phyloP scores from a whole-genome alignment of 495 filamentous ascomycete species.

The Letharia lupina region DNA sequence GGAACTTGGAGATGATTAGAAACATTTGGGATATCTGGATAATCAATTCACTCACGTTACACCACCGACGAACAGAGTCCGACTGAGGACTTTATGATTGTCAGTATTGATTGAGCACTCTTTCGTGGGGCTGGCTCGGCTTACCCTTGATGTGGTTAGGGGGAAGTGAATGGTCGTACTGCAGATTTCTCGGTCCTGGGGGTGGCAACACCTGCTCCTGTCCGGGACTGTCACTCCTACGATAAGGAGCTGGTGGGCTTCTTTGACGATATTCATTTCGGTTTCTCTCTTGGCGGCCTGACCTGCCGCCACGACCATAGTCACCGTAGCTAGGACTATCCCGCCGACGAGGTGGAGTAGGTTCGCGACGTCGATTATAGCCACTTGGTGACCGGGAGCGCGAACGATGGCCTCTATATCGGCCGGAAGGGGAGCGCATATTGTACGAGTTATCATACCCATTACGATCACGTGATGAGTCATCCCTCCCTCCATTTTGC shows the following conservation, averaged over 20 bases:
- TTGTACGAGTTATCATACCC: constrained; percentile 44
- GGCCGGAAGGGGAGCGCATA: constrained; percentile 48
- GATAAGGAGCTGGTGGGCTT: constrained; percentile 58
- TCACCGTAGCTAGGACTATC: constrained; percentile 67
- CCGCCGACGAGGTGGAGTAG: constrained; percentile 50
- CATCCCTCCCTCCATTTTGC: constrained; percentile 31
- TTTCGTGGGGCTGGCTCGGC: constrained; percentile 18
- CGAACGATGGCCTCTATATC: constrained; percentile 46
- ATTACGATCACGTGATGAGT: constrained; percentile 53
- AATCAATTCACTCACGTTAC: constrained; percentile 60
- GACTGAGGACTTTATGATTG: constrained; percentile 58
- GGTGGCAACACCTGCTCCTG: constrained; percentile 47
- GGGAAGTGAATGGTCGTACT: constrained; percentile 67
- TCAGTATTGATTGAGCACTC: constrained; percentile 19
- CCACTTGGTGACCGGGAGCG: constrained; percentile 68
- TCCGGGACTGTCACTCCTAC: constrained; percentile 52
- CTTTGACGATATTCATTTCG: constrained; percentile 73
- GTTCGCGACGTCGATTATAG: constrained; percentile 57
- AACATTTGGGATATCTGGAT: not conserved
- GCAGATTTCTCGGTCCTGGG: constrained; percentile 65
- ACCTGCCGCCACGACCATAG: constrained; percentile 52
- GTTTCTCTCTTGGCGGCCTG: constrained; percentile 45
- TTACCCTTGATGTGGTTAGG: constrained; percentile 72
- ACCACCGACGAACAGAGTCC: constrained; percentile 93
- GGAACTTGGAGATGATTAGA: constrained; percentile 41